phyloP scores from a whole-genome alignment of 768 basidiomycete genomes.

The Kwoniella dendrophila region DNA sequence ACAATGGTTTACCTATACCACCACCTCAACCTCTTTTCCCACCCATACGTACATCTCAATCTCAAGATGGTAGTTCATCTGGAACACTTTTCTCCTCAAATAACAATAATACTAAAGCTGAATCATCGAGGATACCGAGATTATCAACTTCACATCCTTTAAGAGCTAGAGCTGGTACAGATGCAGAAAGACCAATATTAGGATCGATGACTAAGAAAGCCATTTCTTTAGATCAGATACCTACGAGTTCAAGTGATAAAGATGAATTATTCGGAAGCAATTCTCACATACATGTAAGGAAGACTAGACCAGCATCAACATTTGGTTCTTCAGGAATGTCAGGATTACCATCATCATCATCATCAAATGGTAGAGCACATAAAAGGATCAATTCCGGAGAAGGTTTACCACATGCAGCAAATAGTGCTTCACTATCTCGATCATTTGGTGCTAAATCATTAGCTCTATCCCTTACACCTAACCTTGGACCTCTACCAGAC shows the following conservation, averaged over 20 bases:
- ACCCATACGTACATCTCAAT: slow-evolving; percentile 34
- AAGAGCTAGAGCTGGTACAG: slow-evolving; percentile 39
- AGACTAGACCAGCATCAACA: slow-evolving; percentile 28
- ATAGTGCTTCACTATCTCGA: slow-evolving; percentile 38
- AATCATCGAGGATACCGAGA: slow-evolving; percentile 38
- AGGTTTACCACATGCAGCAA: slow-evolving; percentile 13
- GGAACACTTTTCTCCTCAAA: slow-evolving; percentile 10
- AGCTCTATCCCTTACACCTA: slow-evolving; percentile 38
- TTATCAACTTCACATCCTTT: slow-evolving; percentile 39
- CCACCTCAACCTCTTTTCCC: slow-evolving; percentile 50
- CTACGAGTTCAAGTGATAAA: slow-evolving; percentile 20
- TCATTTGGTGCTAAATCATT: slow-evolving; percentile 51
- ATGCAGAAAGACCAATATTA: slow-evolving; percentile 30
- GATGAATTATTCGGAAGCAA: slow-evolving; percentile 43
- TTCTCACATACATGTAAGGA: slow-evolving; percentile 21
- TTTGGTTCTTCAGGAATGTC: slow-evolving; percentile 19
- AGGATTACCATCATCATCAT: slow-evolving; percentile 12
- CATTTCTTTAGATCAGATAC: slow-evolving; percentile 41
- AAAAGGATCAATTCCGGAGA: slow-evolving; percentile 43
- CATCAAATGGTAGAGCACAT: slow-evolving; percentile 25
- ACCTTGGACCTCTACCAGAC: slow-evolving; percentile 35
- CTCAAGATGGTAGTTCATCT: slow-evolving; percentile 36
- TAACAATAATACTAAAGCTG: slow-evolving; percentile 6
- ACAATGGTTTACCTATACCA: slow-evolving; percentile 24
- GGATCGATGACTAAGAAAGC: slow-evolving; percentile 36